phyloP scores from a whole-genome alignment of 495 filamentous ascomycete species.

The Aspergillus asperescens region DNA sequence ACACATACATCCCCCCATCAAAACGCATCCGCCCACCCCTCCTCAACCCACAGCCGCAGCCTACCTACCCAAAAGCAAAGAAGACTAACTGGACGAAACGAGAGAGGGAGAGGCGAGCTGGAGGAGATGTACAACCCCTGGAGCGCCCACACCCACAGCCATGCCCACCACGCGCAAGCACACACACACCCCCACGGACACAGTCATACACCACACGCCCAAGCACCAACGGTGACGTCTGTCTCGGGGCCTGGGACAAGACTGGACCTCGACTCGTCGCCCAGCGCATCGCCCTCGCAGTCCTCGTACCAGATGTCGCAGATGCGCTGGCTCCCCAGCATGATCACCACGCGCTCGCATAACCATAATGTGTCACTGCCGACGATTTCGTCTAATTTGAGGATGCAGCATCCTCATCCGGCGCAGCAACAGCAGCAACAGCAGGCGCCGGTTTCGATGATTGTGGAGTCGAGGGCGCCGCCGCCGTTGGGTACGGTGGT shows the following conservation, averaged over 20 bases:
- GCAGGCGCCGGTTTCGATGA: constrained; percentile 7
- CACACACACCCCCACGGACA: background rate
- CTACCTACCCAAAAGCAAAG: background rate
- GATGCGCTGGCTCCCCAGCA: constrained; percentile 25
- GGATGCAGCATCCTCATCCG: constrained; percentile 14
- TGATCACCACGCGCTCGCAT: constrained; percentile 19
- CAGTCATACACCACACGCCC: background rate
- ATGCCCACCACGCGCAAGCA: background rate
- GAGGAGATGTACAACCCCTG: constrained; percentile 25
- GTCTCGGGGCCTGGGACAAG: background rate
- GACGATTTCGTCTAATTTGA: constrained; percentile 20
- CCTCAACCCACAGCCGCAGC: background rate
- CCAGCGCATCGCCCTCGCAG: constrained; percentile 2
- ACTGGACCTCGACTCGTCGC: background rate
- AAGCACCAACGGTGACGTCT: background rate
- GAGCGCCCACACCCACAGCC: constrained; percentile 7
- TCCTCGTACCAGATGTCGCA: constrained; percentile 22
- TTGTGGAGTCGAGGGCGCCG: constrained; percentile 8
- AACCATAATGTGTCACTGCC: constrained; percentile 15
- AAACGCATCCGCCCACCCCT: background rate
- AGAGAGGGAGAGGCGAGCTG: background rate
- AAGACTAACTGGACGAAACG: too few relatives aligned
- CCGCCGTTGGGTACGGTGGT: background rate
- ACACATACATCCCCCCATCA: background rate
- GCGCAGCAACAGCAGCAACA: constrained; percentile 25